These are phyloP conservation scores for Penicillium cosmopolitanum DNA, from an alignment of 495 filamentous ascomycete genomes.

Conservation along the genomic window DNA sequence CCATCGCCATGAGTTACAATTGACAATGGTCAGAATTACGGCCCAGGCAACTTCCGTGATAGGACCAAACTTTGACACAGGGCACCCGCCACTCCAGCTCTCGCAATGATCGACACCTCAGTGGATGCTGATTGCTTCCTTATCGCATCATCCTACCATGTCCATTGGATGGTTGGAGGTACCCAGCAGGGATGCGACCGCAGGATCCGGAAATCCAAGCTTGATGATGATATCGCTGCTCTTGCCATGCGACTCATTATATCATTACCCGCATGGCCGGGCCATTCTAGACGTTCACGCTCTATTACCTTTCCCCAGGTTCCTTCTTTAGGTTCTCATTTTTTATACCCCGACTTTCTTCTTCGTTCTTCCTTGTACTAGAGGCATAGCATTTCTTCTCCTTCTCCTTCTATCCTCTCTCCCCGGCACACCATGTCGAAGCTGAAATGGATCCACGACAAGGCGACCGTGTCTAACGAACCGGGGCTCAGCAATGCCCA, in stretches of 20 bases:
- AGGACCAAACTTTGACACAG: slow-evolving; percentile 1
- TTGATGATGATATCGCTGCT: slow-evolving; percentile 12
- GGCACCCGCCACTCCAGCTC: slow-evolving; percentile 16
- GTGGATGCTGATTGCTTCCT: slow-evolving; percentile 12
- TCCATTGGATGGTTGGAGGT: not conserved
- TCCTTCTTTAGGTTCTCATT: not conserved
- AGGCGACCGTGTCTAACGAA: slow-evolving; percentile 73
- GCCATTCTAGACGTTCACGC: slow-evolving; percentile 1
- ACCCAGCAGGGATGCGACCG: slow-evolving; percentile 15
- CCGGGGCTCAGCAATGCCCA: slow-evolving; percentile 80
- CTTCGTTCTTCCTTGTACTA: not conserved
- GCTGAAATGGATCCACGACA: slow-evolving; percentile 43
- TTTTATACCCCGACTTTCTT: slow-evolving; percentile 1
- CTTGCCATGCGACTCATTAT: slow-evolving; percentile 20
- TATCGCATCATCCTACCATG: slow-evolving; percentile 17
- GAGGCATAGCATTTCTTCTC: slow-evolving; percentile 1
- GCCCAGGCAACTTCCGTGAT: slow-evolving; percentile 8
- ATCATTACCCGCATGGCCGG: slow-evolving; percentile 18
- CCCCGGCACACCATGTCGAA: slow-evolving; percentile 29
- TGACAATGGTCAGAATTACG: not conserved
- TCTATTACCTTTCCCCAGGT: slow-evolving; percentile 4
- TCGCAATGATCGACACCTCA: slow-evolving; percentile 15
- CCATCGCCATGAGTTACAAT: not conserved
- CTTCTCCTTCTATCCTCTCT: not conserved
- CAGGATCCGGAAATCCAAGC: slow-evolving; percentile 11